Percentiles rank a stretch among this genome's conserved stretches.
Evolutionary conservation across 148 eudicot genomes (phyloP).

Genomic region (Cornus suecica): DNA sequence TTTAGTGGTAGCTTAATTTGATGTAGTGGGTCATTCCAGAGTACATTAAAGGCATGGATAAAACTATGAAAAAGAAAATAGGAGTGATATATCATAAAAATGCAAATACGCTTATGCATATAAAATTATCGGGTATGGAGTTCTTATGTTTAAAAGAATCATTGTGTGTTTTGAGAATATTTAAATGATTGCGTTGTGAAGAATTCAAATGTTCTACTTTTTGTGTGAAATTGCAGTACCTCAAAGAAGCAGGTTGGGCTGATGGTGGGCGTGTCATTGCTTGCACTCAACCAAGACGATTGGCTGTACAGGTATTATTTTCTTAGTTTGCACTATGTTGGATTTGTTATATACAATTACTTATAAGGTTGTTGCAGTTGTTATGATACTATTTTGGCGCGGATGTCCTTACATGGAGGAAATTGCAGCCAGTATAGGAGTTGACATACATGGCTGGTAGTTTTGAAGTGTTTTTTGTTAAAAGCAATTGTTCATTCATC

Average conservation of each 20-base stretch:
- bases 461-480: neutral
- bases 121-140: too few species aligned
- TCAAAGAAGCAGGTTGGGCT: constrained; percentile 96
- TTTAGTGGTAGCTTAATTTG: too few species aligned
- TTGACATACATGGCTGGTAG: neutral
- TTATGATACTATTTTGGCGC: neutral
- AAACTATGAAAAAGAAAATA: neutral
- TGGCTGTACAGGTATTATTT: constrained; percentile 84
- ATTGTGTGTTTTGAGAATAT: neutral
- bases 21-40: too few species aligned
- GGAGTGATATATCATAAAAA: neutral
- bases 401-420: neutral
- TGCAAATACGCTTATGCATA: too few species aligned
- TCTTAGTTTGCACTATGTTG: neutral
- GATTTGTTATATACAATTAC: neutral
- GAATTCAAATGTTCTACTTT: neutral
- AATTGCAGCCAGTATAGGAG: neutral
- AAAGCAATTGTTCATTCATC: neutral
- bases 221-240: constrained; percentile 45
- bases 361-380: neutral
- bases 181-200: neutral
- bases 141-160: neutral
- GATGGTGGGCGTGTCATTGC: constrained; percentile 81
- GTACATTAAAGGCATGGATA: too few species aligned
- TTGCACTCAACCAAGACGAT: constrained; percentile 95